phyloP scores from a whole-genome alignment of 2,329 filamentous ascomycete genomes.

The Stromatinia cepivora region DNA sequence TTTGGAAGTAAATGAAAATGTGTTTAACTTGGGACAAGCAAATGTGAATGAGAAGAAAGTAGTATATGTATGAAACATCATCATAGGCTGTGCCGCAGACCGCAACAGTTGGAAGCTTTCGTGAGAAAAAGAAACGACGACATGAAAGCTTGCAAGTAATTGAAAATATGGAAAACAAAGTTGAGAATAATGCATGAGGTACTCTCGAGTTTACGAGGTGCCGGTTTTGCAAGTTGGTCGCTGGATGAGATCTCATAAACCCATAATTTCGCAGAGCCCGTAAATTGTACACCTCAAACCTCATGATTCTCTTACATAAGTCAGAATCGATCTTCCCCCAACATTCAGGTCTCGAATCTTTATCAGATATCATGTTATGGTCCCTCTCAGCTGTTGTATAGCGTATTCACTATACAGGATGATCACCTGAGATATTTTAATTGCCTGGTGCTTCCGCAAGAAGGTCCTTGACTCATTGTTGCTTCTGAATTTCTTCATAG shows the following conservation, averaged over 20 bases:
- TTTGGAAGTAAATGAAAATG: neutral
- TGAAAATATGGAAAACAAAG: too few relatives aligned
- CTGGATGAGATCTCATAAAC: too few relatives aligned
- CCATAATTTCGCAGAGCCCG: neutral
- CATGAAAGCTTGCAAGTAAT: neutral
- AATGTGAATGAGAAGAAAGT: neutral
- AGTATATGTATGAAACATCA: neutral
- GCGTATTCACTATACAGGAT: neutral
- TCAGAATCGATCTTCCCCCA: neutral
- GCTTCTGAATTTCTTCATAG: neutral
- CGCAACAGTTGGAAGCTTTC: neutral
- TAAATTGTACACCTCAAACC: neutral
- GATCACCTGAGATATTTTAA: neutral
- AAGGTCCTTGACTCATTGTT: neutral
- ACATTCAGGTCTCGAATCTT: neutral
- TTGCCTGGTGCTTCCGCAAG: neutral
- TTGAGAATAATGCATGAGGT: neutral
- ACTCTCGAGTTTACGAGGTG: neutral
- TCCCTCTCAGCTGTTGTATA: neutral
- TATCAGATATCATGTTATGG: neutral
- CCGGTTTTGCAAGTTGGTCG: too few relatives aligned
- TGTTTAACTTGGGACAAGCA: neutral
- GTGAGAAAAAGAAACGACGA: too few relatives aligned
- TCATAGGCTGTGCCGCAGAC: neutral
- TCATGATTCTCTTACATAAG: neutral